A percentile compares a stretch with the other conserved stretches of the same genome.
Conservation (phyloP, 2,329 filamentous ascomycete genomes). For the Ophiocordyceps sinensis region DNA sequence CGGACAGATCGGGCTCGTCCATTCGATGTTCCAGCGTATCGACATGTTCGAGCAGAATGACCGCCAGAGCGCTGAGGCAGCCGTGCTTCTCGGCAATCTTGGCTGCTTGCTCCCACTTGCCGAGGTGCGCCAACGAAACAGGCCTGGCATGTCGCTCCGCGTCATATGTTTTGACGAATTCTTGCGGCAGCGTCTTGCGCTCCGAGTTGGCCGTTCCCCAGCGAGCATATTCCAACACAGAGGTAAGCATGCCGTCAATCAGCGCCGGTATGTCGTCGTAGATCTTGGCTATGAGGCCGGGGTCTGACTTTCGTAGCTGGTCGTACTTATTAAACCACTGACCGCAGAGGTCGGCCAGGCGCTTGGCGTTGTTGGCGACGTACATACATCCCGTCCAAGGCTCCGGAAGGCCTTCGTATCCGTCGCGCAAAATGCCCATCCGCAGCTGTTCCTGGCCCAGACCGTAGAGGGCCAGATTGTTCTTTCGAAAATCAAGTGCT, state of each 20-base stretch:
- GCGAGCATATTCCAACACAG: slow-evolving; percentile 36
- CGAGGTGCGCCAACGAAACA: slow-evolving; percentile 36
- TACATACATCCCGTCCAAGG: slow-evolving; percentile 72
- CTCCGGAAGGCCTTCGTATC: slow-evolving; percentile 56
- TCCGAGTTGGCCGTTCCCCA: slow-evolving; percentile 33
- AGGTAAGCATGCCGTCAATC: slow-evolving; percentile 39
- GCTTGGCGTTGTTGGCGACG: slow-evolving; percentile 46
- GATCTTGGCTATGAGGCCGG: slow-evolving; percentile 28
- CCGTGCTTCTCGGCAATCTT: slow-evolving; percentile 42
- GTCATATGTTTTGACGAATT: slow-evolving; percentile 32
- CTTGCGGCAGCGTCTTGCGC: slow-evolving; percentile 26
- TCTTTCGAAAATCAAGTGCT: slow-evolving; percentile 59
- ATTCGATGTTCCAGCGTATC: slow-evolving; percentile 19
- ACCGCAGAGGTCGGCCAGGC: slow-evolving; percentile 42
- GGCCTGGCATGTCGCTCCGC: slow-evolving; percentile 37
- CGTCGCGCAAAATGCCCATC: slow-evolving; percentile 46
- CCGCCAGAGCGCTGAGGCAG: slow-evolving; percentile 38
- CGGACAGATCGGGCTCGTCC: slow-evolving; percentile 12
- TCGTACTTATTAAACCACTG: slow-evolving; percentile 38
- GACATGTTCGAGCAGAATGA: slow-evolving; percentile 40
- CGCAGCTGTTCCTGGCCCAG: slow-evolving; percentile 52
- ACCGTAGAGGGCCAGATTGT: slow-evolving; percentile 58
- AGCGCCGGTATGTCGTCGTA: slow-evolving; percentile 33
- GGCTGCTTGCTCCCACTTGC: slow-evolving; percentile 44
- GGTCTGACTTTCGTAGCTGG: slow-evolving; percentile 15